Base-by-base conservation (phyloP, 129 eudicot genomes). In the Flaveria trinervia region DNA sequence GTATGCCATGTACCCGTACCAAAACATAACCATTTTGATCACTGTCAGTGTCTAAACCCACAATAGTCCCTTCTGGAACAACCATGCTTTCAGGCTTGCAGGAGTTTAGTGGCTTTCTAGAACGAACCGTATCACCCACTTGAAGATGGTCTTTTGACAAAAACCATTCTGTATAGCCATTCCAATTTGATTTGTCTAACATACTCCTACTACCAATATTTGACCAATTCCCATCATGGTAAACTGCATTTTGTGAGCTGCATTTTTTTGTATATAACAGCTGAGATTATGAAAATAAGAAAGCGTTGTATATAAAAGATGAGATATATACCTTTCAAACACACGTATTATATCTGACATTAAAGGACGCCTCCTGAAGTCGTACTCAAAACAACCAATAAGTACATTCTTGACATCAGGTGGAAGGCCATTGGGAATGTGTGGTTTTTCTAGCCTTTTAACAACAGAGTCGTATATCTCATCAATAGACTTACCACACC, bases 321-420 rank as follows among this genome's bases (percentile, higher is more conserved):
- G 52, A 68, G 13, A 60, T 51, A 11, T 0, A 15, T 76, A 93
- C 98, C 97, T 90, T 88, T 87, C 84, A 55, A 93, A 90, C 41
- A 88, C 90, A 68, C 70, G 77, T 51, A 91, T 62, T 78, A 93
- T 89, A 73, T 91, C 96, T 39, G 84, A 81, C 96, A 93, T 93
- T 25, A 79, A 68, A 74, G 98, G 98, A 49, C 98, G 98, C 70
- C 90, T 86, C 81, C 97, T 82, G 74, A 89, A 85, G 75, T 93
- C 98, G 59, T 88, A 93, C 83, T 90, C 97, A 68, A 93, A 93
- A 79, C 97, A 93, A 44, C 98, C 98, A 65, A 39, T 30, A 61
- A 93, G 79, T 55, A 90, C 85, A 75, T 84, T 89, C 74, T 87
- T 90, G 14, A 93, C 77, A 8, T 83, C 93, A 72, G 93, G 91